Evolutionary conservation across 495 filamentous ascomycete species (phyloP), one percentile per base, ranked within the genome.

Genomic region (Chlorociboria aeruginascens): DNA sequence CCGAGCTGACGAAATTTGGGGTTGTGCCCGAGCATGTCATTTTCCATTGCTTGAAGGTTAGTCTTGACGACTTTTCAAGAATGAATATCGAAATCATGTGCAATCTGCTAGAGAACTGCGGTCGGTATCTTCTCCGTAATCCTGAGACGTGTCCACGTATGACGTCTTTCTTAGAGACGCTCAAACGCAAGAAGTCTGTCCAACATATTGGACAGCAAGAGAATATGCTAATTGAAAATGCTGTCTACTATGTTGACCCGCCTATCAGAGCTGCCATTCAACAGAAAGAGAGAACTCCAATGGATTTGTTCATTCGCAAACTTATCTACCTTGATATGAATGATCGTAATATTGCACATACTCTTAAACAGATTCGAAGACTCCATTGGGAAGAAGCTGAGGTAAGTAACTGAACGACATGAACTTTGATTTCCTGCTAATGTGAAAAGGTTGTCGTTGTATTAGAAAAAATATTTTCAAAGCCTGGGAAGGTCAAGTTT

Each of bases 61-160:
- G 92, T 50, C 69, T 97, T 6, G 93, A 99, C 56, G 92, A 99
- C 51, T 97, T 99, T 55, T 95, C 94, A 8, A 78, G 89, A 53
- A 93, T 95, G 79, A 97, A 97, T 57, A 93, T 99, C 50, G 93
- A 99, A 62, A 95, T 99, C 55, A 94, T 97, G 53, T 90, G 89
- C 55, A 89, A 93, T 55, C 70, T 96, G n/a, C 72, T 99, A 7
- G 92, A 99, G 67, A 97, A 95, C 57, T 99, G 93, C 57, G 92
- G 92, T 31, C 82, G 89, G 7, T 99, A 95, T 66, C 69, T 99
- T 36, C 73, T 97, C 41, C 86, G 93, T 30, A 96, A 93, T 57
- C 85, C 89, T 0, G 90, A 97, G 53, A 95, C 93, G 0, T 83
- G 85, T 10, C 90, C 89, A 8, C 76, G 93, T 32, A 97, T 96